Evolutionary conservation across 352 stramenopile species (phyloP), one percentile per base, ranked within the genome.

Genomic region (Thalassiosira exigua): DNA sequence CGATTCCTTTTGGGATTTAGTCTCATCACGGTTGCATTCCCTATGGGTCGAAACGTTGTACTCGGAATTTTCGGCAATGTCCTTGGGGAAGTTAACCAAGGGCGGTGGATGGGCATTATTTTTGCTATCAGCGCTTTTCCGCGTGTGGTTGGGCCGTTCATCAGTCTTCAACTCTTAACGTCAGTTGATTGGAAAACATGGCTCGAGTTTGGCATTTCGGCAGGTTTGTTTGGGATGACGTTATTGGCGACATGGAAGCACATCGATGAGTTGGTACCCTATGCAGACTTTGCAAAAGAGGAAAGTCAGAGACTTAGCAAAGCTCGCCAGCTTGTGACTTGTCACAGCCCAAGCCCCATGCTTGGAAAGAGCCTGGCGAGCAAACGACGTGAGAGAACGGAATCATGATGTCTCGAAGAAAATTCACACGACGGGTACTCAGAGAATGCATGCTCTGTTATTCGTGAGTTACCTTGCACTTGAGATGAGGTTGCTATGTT

Each of bases 101-200:
- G 81, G 48, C 39, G 72, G 58, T 88, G 77, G 67, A 88, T 88
- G 76, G 81, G 81, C 22, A 30, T 78, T 11, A 88, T 88, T 51
- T 65, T 88, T 68, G 81, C 79, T n/a, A 62, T 86, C 5, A 75
- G 64, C 27, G 76, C 81, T n/a, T 50, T 88, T 56, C 81, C 81
- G 41, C 61, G 81, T 32, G 75, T 69, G 22, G 51, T 88, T 41
- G 81, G 81, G 19, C 81, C 81, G 30, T 86, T 82, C 39, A 68
- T 82, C 50, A 59, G 64, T 12, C 24, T 81, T 3, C 29, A 67
- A 53, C 19, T 69, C 0, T 27, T 81, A 2, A 53, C 61, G 27
- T 12, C 48, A n/a, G 33, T 81, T 26, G 1, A 66, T 17, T 81
- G 72, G 72, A 60, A 58, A 26, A 75, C 72, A 0, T 75, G 72